Evolutionary conservation across 2,329 filamentous ascomycete species (phyloP).

Genomic region (Trichoderma pleuroti): DNA sequence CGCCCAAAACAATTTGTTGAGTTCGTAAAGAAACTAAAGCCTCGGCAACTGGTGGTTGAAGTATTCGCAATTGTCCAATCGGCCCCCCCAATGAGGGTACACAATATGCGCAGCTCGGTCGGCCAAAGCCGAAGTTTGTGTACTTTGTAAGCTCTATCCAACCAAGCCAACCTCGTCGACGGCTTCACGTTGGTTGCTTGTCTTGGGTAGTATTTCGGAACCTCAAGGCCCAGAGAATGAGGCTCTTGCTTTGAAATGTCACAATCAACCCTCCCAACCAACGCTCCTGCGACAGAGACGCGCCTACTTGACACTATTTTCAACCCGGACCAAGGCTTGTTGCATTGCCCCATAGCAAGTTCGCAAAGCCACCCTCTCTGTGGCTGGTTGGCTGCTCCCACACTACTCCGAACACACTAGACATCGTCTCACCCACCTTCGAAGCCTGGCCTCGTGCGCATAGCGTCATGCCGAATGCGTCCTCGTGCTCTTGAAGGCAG

Average conservation of each 20-base stretch:
- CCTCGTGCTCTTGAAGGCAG: slow-evolving; percentile 19
- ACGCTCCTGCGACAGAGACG: neutral
- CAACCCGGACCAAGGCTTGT: neutral
- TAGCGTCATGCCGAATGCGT: slow-evolving; percentile 19
- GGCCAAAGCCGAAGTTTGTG: neutral
- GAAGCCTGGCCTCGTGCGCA: slow-evolving; percentile 19
- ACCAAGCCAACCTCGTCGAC: neutral
- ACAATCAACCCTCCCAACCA: neutral
- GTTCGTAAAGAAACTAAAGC: neutral
- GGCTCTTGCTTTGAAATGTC: neutral
- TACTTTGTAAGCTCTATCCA: neutral
- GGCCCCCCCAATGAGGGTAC: neutral
- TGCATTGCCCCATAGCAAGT: neutral
- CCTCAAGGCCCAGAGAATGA: neutral
- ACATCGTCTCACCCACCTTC: slow-evolving; percentile 14
- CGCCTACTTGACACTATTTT: neutral
- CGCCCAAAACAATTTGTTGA: neutral
- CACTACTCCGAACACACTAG: slow-evolving; percentile 14
- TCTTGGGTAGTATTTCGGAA: neutral
- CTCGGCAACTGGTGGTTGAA: neutral
- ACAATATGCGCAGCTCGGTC: neutral
- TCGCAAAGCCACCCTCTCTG: slow-evolving; percentile 3
- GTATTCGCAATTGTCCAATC: neutral
- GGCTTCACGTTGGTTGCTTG: neutral
- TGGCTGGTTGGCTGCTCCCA: slow-evolving; percentile 14